Conservation (phyloP, 2,329 filamentous ascomycete species). For the Aspergillus floridensis region DNA sequence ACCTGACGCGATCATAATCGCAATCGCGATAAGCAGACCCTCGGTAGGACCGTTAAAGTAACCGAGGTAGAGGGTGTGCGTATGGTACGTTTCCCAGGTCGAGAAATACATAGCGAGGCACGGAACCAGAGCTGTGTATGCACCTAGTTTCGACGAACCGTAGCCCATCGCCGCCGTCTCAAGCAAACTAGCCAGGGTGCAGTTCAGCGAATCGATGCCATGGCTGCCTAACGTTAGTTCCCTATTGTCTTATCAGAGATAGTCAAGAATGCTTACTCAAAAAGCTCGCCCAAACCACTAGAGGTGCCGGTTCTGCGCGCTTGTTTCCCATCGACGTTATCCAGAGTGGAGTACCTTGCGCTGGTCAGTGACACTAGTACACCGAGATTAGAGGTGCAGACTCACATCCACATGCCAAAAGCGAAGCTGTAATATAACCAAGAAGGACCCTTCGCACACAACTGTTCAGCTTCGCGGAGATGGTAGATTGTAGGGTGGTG, state of each 20-base stretch:
- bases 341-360: slow-evolving; percentile 81
- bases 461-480: slow-evolving; percentile 12
- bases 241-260: slow-evolving; percentile 2
- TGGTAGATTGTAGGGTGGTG: slow-evolving; percentile 9
- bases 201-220: slow-evolving; percentile 97
- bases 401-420: slow-evolving; percentile 87
- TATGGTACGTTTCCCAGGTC: slow-evolving; percentile 99
- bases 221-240: slow-evolving; percentile 54
- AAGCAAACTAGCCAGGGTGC: slow-evolving; percentile 84
- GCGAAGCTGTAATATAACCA: slow-evolving; percentile 98
- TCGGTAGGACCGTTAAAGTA: slow-evolving; percentile 98
- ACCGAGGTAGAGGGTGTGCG: slow-evolving; percentile 92
- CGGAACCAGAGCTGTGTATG: slow-evolving; percentile 87
- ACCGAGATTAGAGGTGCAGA: not conserved
- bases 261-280: slow-evolving; percentile 61
- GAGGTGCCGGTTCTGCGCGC: slow-evolving; percentile 91
- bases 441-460: slow-evolving; percentile 63
- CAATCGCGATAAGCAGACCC: slow-evolving; percentile 82
- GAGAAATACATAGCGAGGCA: slow-evolving; percentile 99
- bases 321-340: slow-evolving; percentile 98
- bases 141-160: slow-evolving; percentile 76
- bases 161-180: slow-evolving; percentile 92
- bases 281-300: slow-evolving; percentile 90
- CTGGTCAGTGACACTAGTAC: not conserved
- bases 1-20: slow-evolving; percentile 81